Base-by-base conservation (phyloP, 208 protist genomes). In the Kentomonas sorsogonicus region DNA sequence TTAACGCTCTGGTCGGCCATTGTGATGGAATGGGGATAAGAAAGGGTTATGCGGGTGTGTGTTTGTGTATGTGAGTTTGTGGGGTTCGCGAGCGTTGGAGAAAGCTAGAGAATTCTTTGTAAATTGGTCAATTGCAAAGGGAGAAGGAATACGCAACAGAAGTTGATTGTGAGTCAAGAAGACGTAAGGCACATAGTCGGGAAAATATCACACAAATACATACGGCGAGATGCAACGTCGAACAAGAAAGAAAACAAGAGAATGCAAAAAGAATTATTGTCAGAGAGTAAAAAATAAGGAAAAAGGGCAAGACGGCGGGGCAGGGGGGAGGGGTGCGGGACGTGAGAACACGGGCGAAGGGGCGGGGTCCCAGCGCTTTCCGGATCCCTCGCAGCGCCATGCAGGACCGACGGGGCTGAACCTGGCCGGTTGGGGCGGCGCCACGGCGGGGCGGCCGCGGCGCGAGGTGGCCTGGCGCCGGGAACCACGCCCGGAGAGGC, bases 1-100 rank as follows among this genome's bases (percentile, higher is more conserved):
- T 86, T 83, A 30, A 68, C 71, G 38, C 77, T 43, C 18, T 62
- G 67, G 16, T 69, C 65, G 33, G 72, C 68, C 69, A 76, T 75
- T 3, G 58, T 60, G 16, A 33, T 57, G 41, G 25, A 38, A 54
- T 48, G 40, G 0, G 20, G 39, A 39, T 22, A 22, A 20, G 27
- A 57, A 39, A 34, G 9, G n/a, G 26, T 26, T 7, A 16, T 16
- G 25, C 39, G 0, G n/a, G 34, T 46, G 53, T 60, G 27, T 57
- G 52, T 51, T 57, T 55, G 10, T 57, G 11, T 26, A 51, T 52
- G 16, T 41, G 6, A 63, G 38, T 50, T 22, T 64, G 9, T 62
- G n/a, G n/a, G n/a, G n/a, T n/a, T n/a, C n/a, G n/a, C n/a, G n/a
- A n/a, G 18, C 23, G 6, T 63, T 64, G 11, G 20, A 30, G 3